Evolutionary conservation across 2,329 filamentous ascomycete species (phyloP), one percentile per base, ranked within the genome.

Genomic region (Phialocephala subalpina): DNA sequence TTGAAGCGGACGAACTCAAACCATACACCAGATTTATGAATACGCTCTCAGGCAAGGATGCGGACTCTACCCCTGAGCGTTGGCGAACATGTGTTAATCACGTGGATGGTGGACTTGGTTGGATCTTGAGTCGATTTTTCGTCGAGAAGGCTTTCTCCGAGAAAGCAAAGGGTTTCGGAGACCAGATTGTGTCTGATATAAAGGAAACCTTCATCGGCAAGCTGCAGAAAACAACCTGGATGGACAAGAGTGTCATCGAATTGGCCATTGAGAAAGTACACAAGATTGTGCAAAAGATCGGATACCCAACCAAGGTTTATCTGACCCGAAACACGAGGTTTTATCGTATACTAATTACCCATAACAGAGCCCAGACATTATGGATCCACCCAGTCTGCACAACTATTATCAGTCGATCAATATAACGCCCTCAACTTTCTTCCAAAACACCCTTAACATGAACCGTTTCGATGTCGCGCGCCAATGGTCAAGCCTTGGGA

Each of bases 91-190:
- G 90, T 70, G 82, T 92, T 33, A 75, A 75, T 8, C 81, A 84
- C 38, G 82, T 90, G 5, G 87, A 91, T 68, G 75, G 77, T 25
- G 84, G 85, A 5, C 76, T 92, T 25, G 85, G 85, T 2, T 92
- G 90, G 89, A 89, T 91, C 58, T 78, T 92, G 18, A 90, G 88
- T 73, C 86, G 89, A 25, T 92, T 92, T 79, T 93, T 89, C 69
- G 82, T 92, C 1, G 85, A 92, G 67, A 86, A 87, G 58, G 84
- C 89, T 0, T 93, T 92, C 72, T 87, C 88, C 0, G 83, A 88
- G 14, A 84, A 87, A 22, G 88, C 89, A 0, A 91, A 91, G 74
- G 78, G 86, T 3, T 86, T 91, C 55, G 89, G 89, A 18, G 87
- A 92, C 65, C 83, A 87, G 62, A 88, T 94, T 70, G 85, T 92